Evolutionary conservation across 768 basidiomycete species (phyloP).

Genomic region (Exsudoporus frostii): DNA sequence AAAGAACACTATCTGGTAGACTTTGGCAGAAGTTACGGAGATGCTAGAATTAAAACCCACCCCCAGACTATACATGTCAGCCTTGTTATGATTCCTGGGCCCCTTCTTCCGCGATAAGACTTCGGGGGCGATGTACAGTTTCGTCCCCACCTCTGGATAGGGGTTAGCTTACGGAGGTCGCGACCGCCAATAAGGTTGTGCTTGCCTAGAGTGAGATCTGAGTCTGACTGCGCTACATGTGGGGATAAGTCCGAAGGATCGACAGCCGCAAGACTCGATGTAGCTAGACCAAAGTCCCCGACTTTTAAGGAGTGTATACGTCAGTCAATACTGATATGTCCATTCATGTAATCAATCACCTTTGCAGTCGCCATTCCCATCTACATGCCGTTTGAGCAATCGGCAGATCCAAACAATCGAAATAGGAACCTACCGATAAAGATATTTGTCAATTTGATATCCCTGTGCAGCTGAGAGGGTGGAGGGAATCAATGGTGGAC

Average conservation of each 20-base stretch:
- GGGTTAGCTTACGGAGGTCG: not conserved
- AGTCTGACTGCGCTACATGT: slow-evolving; percentile 42
- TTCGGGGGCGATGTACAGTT: slow-evolving; percentile 91
- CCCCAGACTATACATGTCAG: slow-evolving; percentile 93
- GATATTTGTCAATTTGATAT: slow-evolving; percentile 92
- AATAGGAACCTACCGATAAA: slow-evolving; percentile 69
- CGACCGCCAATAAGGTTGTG: not conserved
- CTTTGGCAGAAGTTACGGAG: not conserved
- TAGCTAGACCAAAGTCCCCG: slow-evolving; percentile 91
- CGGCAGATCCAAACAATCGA: not conserved
- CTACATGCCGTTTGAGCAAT: slow-evolving; percentile 34
- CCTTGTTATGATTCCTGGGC: slow-evolving; percentile 80
- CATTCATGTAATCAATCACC: slow-evolving; percentile 33
- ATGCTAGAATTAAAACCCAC: slow-evolving; percentile 41
- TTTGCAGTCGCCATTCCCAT: slow-evolving; percentile 83
- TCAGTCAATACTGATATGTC: not conserved
- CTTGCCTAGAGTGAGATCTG: slow-evolving; percentile 75
- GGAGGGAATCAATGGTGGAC: slow-evolving; percentile 14
- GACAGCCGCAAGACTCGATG: slow-evolving; percentile 74
- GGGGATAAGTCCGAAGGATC: slow-evolving; percentile 67
- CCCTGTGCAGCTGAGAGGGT: slow-evolving; percentile 66
- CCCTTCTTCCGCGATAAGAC: slow-evolving; percentile 61
- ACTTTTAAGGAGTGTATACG: slow-evolving; percentile 40
- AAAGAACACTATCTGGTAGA: slow-evolving; percentile 83
- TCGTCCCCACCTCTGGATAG: slow-evolving; percentile 77